These are phyloP conservation scores for Solanum hybrid DNA, from an alignment of 305 asterid species.

Conservation along the genomic window DNA sequence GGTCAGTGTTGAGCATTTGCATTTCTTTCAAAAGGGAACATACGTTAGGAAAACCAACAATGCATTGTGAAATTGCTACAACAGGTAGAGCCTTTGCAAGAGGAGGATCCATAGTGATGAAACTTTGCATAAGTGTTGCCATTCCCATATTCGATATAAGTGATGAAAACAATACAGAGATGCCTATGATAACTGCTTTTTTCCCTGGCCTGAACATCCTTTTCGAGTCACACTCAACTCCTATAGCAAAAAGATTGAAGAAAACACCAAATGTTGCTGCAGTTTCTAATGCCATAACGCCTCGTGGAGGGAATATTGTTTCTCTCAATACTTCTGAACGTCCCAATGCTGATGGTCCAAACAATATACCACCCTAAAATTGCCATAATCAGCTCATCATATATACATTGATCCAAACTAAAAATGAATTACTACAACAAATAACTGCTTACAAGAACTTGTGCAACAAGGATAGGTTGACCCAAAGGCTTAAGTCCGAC, in stretches of 20 bases:
- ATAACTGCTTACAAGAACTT: conserved; percentile 45
- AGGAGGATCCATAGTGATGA: conserved; percentile 25
- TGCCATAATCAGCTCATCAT: neutral
- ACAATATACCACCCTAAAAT: conserved; percentile 55
- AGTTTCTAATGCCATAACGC: conserved; percentile 42
- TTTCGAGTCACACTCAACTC: conserved; percentile 39
- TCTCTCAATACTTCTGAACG: conserved; percentile 15
- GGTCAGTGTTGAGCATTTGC: conserved; percentile 47
- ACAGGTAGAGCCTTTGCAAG: conserved; percentile 37
- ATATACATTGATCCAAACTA: neutral
- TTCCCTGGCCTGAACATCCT: conserved; percentile 43
- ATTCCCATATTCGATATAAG: conserved; percentile 14
- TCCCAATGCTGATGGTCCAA: conserved; percentile 70
- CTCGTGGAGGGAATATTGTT: conserved; percentile 37
- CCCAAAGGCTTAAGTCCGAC: conserved; percentile 56
- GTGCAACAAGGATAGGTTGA: conserved; percentile 59
- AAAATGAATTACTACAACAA: neutral
- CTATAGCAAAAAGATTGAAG: conserved; percentile 59
- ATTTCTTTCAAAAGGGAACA: conserved; percentile 56
- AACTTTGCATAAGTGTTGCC: conserved; percentile 3
- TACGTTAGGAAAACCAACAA: conserved; percentile 49
- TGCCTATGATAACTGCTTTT: conserved; percentile 29
- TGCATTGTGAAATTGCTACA: conserved; percentile 42
- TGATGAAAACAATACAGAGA: conserved; percentile 24
- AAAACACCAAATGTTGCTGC: conserved; percentile 45